Conservation (phyloP, 495 filamentous ascomycete species). For the Jackrogersella multiformis region DNA sequence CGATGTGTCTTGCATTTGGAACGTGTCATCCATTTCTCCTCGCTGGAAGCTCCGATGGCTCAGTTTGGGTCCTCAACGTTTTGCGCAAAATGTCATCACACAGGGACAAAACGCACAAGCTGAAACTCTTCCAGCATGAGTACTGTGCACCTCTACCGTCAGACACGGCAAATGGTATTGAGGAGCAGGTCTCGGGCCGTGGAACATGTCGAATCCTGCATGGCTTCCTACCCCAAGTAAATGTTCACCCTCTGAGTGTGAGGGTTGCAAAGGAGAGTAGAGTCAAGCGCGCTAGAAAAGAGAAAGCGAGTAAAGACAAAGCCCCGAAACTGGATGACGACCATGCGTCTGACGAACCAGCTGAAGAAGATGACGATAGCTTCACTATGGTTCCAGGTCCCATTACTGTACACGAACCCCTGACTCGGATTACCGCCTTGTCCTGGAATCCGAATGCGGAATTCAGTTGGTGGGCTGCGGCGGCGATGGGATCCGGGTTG, state of each 20-base stretch:
- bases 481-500: conserved; percentile 59
- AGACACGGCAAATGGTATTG: conserved; percentile 15
- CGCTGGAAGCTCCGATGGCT: conserved; percentile 55
- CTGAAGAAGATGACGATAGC: conserved; percentile 34
- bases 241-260: conserved; percentile 68
- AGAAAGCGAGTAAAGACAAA: conserved; percentile 55
- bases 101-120: conserved; percentile 52
- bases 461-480: conserved; percentile 63
- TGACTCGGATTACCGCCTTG: conserved; percentile 55
- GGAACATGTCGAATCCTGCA: conserved; percentile 67
- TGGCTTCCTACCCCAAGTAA: conserved; percentile 60
- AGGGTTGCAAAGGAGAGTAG: conserved; percentile 67
- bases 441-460: conserved; percentile 59
- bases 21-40: conserved; percentile 56
- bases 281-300: conserved; percentile 46
- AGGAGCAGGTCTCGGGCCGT: conserved; percentile 58
- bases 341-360: conserved; percentile 28
- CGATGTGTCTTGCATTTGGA: conserved; percentile 56
- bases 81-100: conserved; percentile 58
- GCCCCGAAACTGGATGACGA: conserved; percentile 8
- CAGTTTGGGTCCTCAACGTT: conserved; percentile 56
- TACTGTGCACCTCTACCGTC: conserved; percentile 42
- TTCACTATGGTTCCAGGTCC: conserved; percentile 48
- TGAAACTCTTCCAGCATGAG: conserved; percentile 60
- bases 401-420: conserved; percentile 54